phyloP scores from a whole-genome alignment of 1,139 yeast genomes.

The Lodderomyces metapsilosis region DNA sequence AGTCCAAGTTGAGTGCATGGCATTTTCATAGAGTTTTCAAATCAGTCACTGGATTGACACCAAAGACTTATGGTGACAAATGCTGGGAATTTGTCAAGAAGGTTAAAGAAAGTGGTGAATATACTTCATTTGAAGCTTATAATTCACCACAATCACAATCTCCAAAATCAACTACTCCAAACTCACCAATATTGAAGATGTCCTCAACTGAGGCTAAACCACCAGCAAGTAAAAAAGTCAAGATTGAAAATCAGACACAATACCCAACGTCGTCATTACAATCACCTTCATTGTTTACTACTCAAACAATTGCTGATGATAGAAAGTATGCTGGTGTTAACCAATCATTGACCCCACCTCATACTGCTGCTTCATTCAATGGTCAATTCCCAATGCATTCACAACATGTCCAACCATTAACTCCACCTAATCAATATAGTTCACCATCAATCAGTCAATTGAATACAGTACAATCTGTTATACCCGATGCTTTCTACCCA shows the following conservation, averaged over 20 bases:
- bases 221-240: conserved; percentile 6
- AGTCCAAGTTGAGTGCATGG: conserved; percentile 87
- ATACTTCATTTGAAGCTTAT: conserved; percentile 14
- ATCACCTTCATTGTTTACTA: conserved; percentile 6
- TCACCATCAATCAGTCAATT: conserved; percentile 6
- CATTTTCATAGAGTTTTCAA: conserved; percentile 89
- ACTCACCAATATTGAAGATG: conserved; percentile 2
- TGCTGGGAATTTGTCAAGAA: conserved; percentile 69
- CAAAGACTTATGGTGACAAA: conserved; percentile 85
- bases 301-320: conserved; percentile 5
- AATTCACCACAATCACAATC: conserved; percentile 9
- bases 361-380: conserved; percentile 3
- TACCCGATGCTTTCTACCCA: conserved; percentile 8
- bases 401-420: conserved; percentile 8
- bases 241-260: conserved; percentile 3
- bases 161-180: conserved; percentile 8
- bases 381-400: conserved; percentile 3
- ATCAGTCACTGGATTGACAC: conserved; percentile 81
- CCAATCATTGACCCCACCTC: conserved; percentile 4
- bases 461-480: conserved; percentile 9
- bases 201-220: not conserved
- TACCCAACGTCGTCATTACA: not conserved
- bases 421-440: conserved; percentile 12
- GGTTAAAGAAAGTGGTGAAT: conserved; percentile 22
- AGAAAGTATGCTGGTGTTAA: not conserved